Evolutionary conservation across 768 basidiomycete genomes (phyloP), one percentile per base, ranked within the genome.

Genomic region (Mrakia frigida): DNA sequence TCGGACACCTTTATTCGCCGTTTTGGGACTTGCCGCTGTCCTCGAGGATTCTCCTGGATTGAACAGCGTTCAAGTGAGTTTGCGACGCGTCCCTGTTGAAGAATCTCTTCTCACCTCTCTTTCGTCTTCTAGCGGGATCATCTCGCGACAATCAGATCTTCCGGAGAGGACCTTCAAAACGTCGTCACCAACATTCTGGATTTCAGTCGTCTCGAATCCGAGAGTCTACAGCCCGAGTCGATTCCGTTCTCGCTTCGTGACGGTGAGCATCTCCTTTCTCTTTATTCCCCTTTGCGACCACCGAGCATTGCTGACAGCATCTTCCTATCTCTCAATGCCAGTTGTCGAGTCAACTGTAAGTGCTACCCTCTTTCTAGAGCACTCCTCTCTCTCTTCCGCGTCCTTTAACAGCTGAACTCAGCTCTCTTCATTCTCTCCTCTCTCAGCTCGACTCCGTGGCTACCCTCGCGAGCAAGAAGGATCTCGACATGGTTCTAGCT

Each of bases 1-100:
- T 35, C 70, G 76, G 2, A 73, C 71, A 3, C 76, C 76, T 21
- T 33, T 77, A 1, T 71, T 72, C 28, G 70, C 76, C 9, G 72
- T 77, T 0, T 71, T 77, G 35, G 76, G 76, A n/a, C 53, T 77
- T 23, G 61, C 71, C 9, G 50, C 41, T n/a, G 76, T 77, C 6
- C 76, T 77, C 28, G 76, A 77, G 67, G 76, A 69, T 31, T 73
- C 71, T 35, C 46, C 76, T 16, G 70, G 60, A 14, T 56, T 77
- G 31, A 31, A 61, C 68, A 21, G 46, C 1, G 35, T 74, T 6
- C 73, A 50, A 50, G 46, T 50, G 46, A 50, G 46, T 21, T 21
- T 2, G 18, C 46, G 16, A 50, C 46, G 46, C 46, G 46, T 50
- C n/a, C 61, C 61, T 25, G 61, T 31, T 31, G 6, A 63, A 35